Percentiles rank a stretch among this genome's conserved stretches.
phyloP scores from a whole-genome alignment of 78 protist species.

The Tieghemostelium lacteum region DNA sequence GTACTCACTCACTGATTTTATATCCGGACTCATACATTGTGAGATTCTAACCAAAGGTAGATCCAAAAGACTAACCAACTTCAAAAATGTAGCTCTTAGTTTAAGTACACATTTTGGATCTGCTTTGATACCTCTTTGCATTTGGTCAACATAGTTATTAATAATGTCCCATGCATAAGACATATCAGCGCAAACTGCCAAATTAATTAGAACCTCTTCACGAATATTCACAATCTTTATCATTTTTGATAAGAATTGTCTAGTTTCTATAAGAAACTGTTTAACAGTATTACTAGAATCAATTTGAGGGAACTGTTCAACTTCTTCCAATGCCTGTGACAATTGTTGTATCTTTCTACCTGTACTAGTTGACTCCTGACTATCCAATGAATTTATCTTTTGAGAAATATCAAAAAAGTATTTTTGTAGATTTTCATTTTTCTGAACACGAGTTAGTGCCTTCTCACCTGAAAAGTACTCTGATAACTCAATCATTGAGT shows the following conservation, averaged over 20 bases:
- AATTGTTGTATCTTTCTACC: constrained; percentile 95
- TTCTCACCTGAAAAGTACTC: constrained; percentile 93
- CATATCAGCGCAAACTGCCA: constrained; percentile 88
- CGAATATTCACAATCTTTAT: constrained; percentile 91
- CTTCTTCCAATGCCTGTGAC: constrained; percentile 93
- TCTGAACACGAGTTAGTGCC: constrained; percentile 88
- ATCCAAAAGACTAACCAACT: constrained; percentile 95
- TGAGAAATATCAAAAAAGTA: constrained; percentile 92
- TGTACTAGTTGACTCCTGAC: constrained; percentile 82
- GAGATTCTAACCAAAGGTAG: constrained; percentile 95
- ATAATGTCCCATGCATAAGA: constrained; percentile 96
- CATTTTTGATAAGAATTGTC: constrained; percentile 89
- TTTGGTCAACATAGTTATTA: constrained; percentile 76
- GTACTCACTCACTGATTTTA: constrained; percentile 92
- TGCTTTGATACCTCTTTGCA: constrained; percentile 84
- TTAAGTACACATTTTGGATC: constrained; percentile 90
- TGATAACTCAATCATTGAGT: constrained; percentile 85
- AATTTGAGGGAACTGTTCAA: constrained; percentile 95
- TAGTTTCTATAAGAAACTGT: constrained; percentile 92
- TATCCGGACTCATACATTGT: constrained; percentile 92
- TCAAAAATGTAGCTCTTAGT: constrained; percentile 96
- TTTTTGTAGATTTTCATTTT: constrained; percentile 89
- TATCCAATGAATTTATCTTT: constrained; percentile 85
- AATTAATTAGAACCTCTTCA: constrained; percentile 84
- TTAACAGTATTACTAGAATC: constrained; percentile 89